Base-by-base conservation (phyloP, 371 early-diverging fungal species). In the Mortierella sp. region DNA sequence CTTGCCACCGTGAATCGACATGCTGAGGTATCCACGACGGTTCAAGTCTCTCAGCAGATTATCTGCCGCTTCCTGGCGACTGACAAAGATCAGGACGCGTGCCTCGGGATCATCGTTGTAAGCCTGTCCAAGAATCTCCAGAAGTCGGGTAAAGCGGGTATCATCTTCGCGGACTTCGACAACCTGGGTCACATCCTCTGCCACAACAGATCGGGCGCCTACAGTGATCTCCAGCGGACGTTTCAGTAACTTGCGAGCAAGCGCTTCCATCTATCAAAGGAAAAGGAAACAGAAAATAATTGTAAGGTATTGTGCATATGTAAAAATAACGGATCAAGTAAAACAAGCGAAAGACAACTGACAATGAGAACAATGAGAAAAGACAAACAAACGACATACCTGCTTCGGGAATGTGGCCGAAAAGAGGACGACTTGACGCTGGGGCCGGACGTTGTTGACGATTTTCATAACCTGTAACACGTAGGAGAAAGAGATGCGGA, bases 341-440 rank as follows among this genome's bases (percentile, higher is more conserved):
- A 22, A 41, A 22, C 22, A 43, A n/a, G n/a, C n/a, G n/a, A n/a
- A n/a, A n/a, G n/a, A n/a, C n/a, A n/a, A n/a, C n/a, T n/a, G n/a
- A n/a, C n/a, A n/a, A n/a, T 41, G 4, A 45, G 22, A 39, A 8
- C 11, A 48, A n/a, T 41, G 26, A 40, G 24, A 29, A 64, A 1
- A 4, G 8, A 19, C 39, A 9, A 64, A 22, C 45, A 45, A 9
- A 43, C 55, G 14, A 41, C 53, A 71, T 88, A 89, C 91, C 88
- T 97, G 95, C 8, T 96, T 91, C 1, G 99, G 98, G 79, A 98
- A 99, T 1, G 99, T 99, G 16, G 99, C 99, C 4, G 97, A 97
- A 76, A 98, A 99, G 63, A 99, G 85, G 2, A 98, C 94, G 0
- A 96, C 96, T 71, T 99, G 99, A 5, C 96, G 91, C 69, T 91